Evolutionary conservation across 2,329 filamentous ascomycete species (phyloP).

Genomic region (Akanthomyces dipterigenus): DNA sequence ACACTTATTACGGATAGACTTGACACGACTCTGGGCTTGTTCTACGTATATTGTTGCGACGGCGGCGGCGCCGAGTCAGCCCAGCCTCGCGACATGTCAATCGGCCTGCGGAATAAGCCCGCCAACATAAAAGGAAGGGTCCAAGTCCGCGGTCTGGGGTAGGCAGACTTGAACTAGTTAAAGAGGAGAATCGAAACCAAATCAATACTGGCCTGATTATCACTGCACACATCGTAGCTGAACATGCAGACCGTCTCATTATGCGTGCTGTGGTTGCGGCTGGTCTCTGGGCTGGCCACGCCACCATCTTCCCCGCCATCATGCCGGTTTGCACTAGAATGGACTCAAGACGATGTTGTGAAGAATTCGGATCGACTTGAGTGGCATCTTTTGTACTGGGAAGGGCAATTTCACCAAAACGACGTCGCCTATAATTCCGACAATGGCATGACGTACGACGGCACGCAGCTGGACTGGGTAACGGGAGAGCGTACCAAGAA

Average conservation of each 20-base stretch:
- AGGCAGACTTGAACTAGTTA: background rate
- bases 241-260: background rate
- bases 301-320: slow-evolving; percentile 16
- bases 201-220: background rate
- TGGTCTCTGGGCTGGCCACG: background rate
- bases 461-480: slow-evolving; percentile 30
- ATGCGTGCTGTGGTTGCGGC: background rate
- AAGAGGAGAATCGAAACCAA: background rate
- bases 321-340: slow-evolving; percentile 24
- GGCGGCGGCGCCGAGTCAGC: background rate
- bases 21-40: background rate
- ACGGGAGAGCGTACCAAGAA: slow-evolving; percentile 29
- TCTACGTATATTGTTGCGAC: slow-evolving; percentile 1
- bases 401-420: slow-evolving; percentile 37
- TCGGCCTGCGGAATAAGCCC: background rate
- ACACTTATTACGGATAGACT: too few species aligned
- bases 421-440: slow-evolving; percentile 32
- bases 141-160: background rate
- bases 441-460: slow-evolving; percentile 37
- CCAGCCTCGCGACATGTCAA: background rate
- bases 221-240: background rate
- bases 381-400: slow-evolving; percentile 34
- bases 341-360: slow-evolving; percentile 24
- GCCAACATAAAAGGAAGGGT: slow-evolving; percentile 6
- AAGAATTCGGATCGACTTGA: slow-evolving; percentile 25